These are phyloP conservation scores for Pseudomonodictys pantanalensis DNA, from an alignment of 495 filamentous ascomycete species.

Conservation along the genomic window DNA sequence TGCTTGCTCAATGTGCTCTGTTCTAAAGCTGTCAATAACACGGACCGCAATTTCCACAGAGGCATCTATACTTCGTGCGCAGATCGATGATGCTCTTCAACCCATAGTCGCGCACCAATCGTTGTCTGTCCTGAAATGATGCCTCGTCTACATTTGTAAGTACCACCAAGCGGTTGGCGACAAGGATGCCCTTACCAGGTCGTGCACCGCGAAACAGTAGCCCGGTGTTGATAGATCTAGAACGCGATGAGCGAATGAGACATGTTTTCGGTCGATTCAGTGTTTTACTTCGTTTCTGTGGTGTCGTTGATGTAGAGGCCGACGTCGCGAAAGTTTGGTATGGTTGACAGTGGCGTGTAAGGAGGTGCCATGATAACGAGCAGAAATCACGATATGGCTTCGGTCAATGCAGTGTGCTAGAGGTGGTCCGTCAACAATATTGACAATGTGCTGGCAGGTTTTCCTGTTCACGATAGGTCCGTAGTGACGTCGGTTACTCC, in stretches of 20 bases:
- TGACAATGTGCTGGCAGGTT: too few species aligned
- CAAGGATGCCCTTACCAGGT: conserved; percentile 48
- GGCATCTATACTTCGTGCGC: conserved; percentile 59
- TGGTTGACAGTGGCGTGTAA: conserved; percentile 52
- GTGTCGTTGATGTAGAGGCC: conserved; percentile 67
- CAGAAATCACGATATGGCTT: too few species aligned
- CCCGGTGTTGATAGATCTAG: conserved; percentile 64
- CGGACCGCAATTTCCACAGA: neutral
- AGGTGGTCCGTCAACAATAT: neutral
- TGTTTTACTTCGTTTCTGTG: conserved; percentile 54
- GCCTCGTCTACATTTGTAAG: conserved; percentile 58
- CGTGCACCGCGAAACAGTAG: conserved; percentile 70
- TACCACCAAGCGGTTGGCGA: conserved; percentile 19
- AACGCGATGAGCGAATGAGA: conserved; percentile 1
- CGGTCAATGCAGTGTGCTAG: neutral
- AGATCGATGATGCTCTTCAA: conserved; percentile 74
- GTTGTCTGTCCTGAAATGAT: conserved; percentile 58
- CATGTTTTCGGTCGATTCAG: too few species aligned
- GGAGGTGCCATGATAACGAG: conserved; percentile 26
- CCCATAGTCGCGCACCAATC: conserved; percentile 58
- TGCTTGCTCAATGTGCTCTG: conserved; percentile 70
- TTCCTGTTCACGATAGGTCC: too few species aligned
- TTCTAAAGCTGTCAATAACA: conserved; percentile 45
- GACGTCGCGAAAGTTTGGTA: conserved; percentile 84
- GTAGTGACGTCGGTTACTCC: too few species aligned